These are phyloP conservation scores for Exophiala sp. DNA, from an alignment of 2,329 filamentous ascomycete genomes.

Conservation along the genomic window DNA sequence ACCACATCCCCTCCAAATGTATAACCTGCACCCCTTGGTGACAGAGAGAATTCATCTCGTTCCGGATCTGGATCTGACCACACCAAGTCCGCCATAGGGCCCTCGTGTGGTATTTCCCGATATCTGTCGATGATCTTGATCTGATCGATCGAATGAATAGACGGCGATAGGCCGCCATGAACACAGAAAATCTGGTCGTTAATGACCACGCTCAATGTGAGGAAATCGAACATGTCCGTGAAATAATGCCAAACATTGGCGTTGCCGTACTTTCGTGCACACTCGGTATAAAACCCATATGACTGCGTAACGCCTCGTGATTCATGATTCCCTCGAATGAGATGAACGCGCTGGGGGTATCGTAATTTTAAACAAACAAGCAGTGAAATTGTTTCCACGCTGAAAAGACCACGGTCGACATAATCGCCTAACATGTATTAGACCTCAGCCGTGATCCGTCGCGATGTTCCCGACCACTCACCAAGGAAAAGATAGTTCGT, in stretches of 20 bases:
- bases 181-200: slow-evolving; percentile 99
- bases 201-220: slow-evolving; percentile 94
- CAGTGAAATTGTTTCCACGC: slow-evolving; percentile 96
- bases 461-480: slow-evolving; percentile 38
- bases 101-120: slow-evolving; percentile 96
- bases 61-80: slow-evolving; percentile 99
- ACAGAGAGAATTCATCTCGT: slow-evolving; percentile 92
- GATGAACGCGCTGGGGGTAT: slow-evolving; percentile 90
- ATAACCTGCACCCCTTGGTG: slow-evolving; percentile 89
- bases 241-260: slow-evolving; percentile 99
- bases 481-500: slow-evolving; percentile 98
- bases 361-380: slow-evolving; percentile 95
- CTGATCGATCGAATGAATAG: slow-evolving; percentile 97
- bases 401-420: slow-evolving; percentile 96
- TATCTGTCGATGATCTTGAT: slow-evolving; percentile 99
- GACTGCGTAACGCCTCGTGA: slow-evolving; percentile 96
- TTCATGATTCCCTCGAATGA: slow-evolving; percentile 97
- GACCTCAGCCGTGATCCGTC: not conserved
- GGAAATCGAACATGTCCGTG: slow-evolving; percentile 99
- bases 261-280: slow-evolving; percentile 95
- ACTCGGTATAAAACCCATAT: slow-evolving; percentile 98
- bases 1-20: slow-evolving; percentile 98
- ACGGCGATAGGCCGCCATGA: slow-evolving; percentile 83
- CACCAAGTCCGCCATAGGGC: slow-evolving; percentile 98
- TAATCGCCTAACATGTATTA: slow-evolving; percentile 69